Conservation (phyloP, 2,329 filamentous ascomycete genomes). For the Nothopassalora personata region DNA sequence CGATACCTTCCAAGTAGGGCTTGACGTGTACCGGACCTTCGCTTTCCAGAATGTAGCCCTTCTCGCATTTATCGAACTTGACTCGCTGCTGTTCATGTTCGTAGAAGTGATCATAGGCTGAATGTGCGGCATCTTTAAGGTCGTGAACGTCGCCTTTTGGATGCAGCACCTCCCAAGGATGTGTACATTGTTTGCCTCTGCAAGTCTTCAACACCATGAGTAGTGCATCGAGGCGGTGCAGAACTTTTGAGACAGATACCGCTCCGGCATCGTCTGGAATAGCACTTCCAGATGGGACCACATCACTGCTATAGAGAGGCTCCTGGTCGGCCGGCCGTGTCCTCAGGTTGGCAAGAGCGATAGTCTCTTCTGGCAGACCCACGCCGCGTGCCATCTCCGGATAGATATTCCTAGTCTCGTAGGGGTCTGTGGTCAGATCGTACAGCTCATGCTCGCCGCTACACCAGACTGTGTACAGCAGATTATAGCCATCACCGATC, state of each 20-base stretch:
- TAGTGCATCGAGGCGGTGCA: conserved; percentile 16
- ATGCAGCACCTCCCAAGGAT: conserved; percentile 18
- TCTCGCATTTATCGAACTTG: conserved; percentile 19
- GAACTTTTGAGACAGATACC: neutral
- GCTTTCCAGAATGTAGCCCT: conserved; percentile 20
- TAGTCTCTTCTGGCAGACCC: neutral
- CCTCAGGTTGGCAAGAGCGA: neutral
- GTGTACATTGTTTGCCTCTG: conserved; percentile 10
- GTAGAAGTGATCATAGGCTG: conserved; percentile 15
- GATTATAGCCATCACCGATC: conserved; percentile 43
- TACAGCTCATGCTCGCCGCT: conserved; percentile 63
- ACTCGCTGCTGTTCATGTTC: conserved; percentile 11
- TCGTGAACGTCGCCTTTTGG: conserved; percentile 5
- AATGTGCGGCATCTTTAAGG: conserved; percentile 10
- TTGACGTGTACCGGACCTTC: conserved; percentile 12
- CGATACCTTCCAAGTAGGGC: conserved; percentile 11
- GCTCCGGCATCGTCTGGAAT: neutral
- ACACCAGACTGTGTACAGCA: conserved; percentile 67
- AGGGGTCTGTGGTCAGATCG: conserved; percentile 36
- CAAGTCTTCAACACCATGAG: conserved; percentile 20
- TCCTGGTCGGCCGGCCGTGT: neutral
- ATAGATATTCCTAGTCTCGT: conserved; percentile 23
- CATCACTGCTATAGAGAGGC: neutral
- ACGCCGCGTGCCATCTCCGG: neutral
- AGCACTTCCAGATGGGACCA: neutral